Evolutionary conservation across 305 asterid genomes (phyloP).

Genomic region (Fraxinus paxiana): DNA sequence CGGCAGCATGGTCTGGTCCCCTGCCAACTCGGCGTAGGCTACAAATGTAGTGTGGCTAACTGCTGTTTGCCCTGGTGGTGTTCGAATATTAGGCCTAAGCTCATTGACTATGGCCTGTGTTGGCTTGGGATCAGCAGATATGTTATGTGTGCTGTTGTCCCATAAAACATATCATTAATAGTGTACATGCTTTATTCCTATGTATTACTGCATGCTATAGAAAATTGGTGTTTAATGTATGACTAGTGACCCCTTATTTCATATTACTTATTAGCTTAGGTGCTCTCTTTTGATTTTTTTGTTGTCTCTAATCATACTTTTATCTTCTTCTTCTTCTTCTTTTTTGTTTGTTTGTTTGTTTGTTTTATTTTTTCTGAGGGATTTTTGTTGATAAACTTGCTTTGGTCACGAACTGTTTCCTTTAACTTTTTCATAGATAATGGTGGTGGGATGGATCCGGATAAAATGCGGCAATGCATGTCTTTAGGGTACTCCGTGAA

Average conservation of each 20-base stretch:
- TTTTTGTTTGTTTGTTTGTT: neutral
- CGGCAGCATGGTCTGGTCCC: neutral
- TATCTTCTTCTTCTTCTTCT: neutral
- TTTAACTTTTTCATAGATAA: conserved; percentile 44
- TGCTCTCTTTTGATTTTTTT: neutral
- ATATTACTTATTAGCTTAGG: neutral
- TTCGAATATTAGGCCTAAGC: neutral
- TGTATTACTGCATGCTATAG: neutral
- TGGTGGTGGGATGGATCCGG: conserved; percentile 97
- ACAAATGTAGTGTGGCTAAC: neutral
- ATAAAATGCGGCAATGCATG: conserved; percentile 89
- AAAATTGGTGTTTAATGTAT: conserved; percentile 1
- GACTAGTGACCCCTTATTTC: neutral
- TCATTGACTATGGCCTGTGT: neutral
- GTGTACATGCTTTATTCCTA: neutral
- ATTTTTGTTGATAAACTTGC: conserved; percentile 8
- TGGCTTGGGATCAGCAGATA: neutral
- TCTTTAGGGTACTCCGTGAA: conserved; percentile 92
- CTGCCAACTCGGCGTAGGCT: neutral
- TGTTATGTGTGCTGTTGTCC: neutral
- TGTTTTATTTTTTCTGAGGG: neutral
- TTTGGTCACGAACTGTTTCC: conserved; percentile 9
- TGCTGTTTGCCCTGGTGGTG: neutral
- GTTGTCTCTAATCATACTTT: neutral
- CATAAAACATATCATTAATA: neutral